Conservation (phyloP, 352 stramenopile genomes). For the Phytophthora foliorum region DNA sequence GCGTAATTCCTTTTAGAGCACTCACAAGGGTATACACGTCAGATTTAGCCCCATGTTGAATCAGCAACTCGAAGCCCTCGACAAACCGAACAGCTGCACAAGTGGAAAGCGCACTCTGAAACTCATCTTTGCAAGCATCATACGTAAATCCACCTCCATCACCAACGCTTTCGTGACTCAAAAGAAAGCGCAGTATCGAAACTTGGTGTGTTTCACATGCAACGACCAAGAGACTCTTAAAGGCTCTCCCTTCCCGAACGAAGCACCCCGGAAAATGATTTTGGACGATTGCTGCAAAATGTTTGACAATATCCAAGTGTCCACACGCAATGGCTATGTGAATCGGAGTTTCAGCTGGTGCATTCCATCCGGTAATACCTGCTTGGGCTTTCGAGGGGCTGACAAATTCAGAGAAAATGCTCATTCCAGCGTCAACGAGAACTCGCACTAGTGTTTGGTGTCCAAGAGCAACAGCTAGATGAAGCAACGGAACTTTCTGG, state of each 20-base stretch:
- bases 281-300: constrained; percentile 54
- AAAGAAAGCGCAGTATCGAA: constrained; percentile 50
- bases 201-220: constrained; percentile 47
- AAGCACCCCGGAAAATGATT: constrained; percentile 60
- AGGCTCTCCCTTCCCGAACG: constrained; percentile 43
- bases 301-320: constrained; percentile 51
- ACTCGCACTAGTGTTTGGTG: constrained; percentile 41
- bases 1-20: constrained; percentile 41
- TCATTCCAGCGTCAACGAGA: constrained; percentile 60
- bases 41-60: constrained; percentile 41
- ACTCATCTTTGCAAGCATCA: constrained; percentile 45
- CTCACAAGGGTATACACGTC: constrained; percentile 46
- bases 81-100: constrained; percentile 52
- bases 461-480: constrained; percentile 50
- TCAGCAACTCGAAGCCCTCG: constrained; percentile 50
- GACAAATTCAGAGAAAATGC: constrained; percentile 36
- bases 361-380: constrained; percentile 12
- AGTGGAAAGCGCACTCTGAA: constrained; percentile 48
- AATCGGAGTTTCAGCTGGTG: constrained; percentile 48
- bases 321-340: constrained; percentile 61
- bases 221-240: constrained; percentile 58
- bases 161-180: constrained; percentile 32
- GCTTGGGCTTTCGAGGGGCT: not conserved
- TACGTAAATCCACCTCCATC: constrained; percentile 52
- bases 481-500: constrained; percentile 45